Percentiles rank a stretch among this genome's conserved stretches.
Evolutionary conservation across 306 rosid species (phyloP).

Genomic region (Cajanus cajan): DNA sequence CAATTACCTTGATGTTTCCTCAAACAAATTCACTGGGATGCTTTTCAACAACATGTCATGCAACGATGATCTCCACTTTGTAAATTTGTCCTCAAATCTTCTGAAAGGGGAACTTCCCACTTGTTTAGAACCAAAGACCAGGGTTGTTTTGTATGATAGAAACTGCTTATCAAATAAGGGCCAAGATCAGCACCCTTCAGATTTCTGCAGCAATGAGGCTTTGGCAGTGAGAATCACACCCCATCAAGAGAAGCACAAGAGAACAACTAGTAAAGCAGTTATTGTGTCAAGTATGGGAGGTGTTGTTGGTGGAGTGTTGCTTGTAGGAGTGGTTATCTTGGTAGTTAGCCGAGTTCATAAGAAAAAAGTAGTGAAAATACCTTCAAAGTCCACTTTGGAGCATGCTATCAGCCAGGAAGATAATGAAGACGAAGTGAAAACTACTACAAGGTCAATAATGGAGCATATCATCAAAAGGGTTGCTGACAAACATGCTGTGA

Average conservation of each 20-base stretch:
- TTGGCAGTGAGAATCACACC: conserved; percentile 70
- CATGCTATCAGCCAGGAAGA: conserved; percentile 20
- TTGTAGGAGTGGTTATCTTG: conserved; percentile 62
- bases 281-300: conserved; percentile 62
- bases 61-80: conserved; percentile 64
- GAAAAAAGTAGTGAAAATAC: conserved; percentile 33
- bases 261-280: conserved; percentile 36
- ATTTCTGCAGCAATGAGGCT: conserved; percentile 78
- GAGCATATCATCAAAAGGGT: conserved; percentile 33
- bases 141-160: conserved; percentile 42
- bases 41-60: conserved; percentile 63
- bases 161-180: conserved; percentile 65
- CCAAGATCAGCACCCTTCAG: conserved; percentile 51
- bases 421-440: conserved; percentile 30
- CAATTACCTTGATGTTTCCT: conserved; percentile 66
- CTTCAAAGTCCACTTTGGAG: conserved; percentile 21
- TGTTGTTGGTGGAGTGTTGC: conserved; percentile 42
- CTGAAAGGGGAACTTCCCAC: conserved; percentile 74
- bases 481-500: conserved; percentile 38
- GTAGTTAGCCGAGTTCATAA: conserved; percentile 38
- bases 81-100: conserved; percentile 75
- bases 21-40: conserved; percentile 76
- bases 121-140: conserved; percentile 52
- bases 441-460: conserved; percentile 29
- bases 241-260: conserved; percentile 36